Evolutionary conservation across 2,329 filamentous ascomycete species (phyloP), one percentile per base, ranked within the genome.

Genomic region (Monosporascus cannonballus): DNA sequence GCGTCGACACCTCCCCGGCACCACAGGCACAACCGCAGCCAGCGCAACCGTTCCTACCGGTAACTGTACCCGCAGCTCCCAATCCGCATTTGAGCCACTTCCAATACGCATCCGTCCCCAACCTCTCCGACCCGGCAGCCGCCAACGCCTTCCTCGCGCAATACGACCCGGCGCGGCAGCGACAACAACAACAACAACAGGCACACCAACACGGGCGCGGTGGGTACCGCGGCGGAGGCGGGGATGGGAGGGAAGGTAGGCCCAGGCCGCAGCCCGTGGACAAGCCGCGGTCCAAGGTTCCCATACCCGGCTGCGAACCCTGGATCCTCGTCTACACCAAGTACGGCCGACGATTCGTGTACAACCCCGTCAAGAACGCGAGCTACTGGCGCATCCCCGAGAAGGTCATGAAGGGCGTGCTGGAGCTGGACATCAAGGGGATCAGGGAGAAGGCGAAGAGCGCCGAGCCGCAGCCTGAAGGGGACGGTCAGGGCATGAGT

Each of bases 371-470:
- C 51, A 96, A 93, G 59, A 89, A 93, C 38, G 80, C 91, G 60
- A 97, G 92, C 69, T 91, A 91, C 69, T 99, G 95, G 94, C 90
- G 90, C 64, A 94, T 96, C 62, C 94, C 94, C 0, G 83, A 90
- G 51, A 86, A 94, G 67, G 78, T 99, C 37, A 86, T 92, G 79
- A 85, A 87, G 55, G 90, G 84, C 15, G 89, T 94, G 51, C 60
- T 86, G 49, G 79, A 84, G 57, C 74, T 90, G 51, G 90, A 96
- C 69, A 83, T 87, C 67, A 84, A 86, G 59, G 81, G 83, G 54
- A 86, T 86, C 71, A 74, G 83, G 72, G 71, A 79, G 63, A 81
- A 53, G 38, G 45, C 57, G 37, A 49, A 47, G 34, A 51, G 55
- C 4, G 50, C 49, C 30, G 54, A 54, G 37, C 38, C 55, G 9